A percentile compares a stretch with the other conserved stretches of the same genome.
Evolutionary conservation across 805 yeast genomes (phyloP).

Genomic region (Candida boleticola): DNA sequence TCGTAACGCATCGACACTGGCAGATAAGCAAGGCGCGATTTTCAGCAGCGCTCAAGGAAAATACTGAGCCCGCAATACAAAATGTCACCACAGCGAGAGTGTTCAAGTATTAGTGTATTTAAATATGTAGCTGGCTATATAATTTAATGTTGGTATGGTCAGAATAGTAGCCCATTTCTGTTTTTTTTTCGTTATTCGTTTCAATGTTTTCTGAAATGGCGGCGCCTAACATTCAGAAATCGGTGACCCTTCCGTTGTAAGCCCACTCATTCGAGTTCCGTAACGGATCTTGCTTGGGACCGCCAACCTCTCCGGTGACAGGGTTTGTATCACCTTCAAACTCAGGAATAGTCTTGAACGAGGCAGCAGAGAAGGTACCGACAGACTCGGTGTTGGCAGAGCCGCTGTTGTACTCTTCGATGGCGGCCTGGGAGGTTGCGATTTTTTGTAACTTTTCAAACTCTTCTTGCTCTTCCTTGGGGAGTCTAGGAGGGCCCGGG

Average conservation of each 20-base stretch:
- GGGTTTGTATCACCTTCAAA: constrained; percentile 95
- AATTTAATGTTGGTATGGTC: no score
- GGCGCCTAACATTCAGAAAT: no score
- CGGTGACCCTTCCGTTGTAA: constrained; percentile 94
- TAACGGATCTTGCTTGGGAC: constrained; percentile 96
- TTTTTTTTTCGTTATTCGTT: no score
- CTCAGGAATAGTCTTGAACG: constrained; percentile 79
- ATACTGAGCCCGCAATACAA: no score
- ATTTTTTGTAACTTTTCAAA: constrained; percentile 81
- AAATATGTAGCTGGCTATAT: no score
- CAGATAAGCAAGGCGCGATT: no score
- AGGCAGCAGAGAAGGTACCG: constrained; percentile 18
- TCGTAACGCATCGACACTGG: no score
- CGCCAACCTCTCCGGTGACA: constrained; percentile 90
- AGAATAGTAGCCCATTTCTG: no score
- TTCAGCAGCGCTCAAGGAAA: no score
- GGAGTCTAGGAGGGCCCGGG: constrained; percentile 64
- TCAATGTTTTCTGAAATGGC: no score
- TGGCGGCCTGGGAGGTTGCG: constrained; percentile 76
- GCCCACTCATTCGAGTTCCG: constrained; percentile 86
- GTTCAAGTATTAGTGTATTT: no score
- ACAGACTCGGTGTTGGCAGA: constrained; percentile 29
- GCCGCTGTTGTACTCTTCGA: constrained; percentile 65
- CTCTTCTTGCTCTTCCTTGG: constrained; percentile 82
- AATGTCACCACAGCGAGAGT: no score